phyloP scores from a whole-genome alignment of 257 asterid species.

The Capsicum pubescens region DNA sequence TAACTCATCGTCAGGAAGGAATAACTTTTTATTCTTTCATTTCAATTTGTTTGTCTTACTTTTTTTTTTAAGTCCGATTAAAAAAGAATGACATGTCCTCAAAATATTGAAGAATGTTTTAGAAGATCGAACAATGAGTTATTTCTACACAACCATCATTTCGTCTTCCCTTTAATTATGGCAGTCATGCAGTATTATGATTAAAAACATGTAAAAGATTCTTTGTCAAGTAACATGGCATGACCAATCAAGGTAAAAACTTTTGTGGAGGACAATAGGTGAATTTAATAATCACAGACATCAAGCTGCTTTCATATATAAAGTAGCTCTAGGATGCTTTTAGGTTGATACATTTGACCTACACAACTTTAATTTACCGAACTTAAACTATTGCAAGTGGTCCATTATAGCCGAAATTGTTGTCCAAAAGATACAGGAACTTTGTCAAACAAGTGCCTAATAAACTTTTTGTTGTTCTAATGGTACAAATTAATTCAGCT shows the following conservation, averaged over 20 bases:
- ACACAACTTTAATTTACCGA: not conserved
- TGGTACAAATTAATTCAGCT: not conserved
- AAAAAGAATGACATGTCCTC: not conserved
- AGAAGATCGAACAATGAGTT: no score
- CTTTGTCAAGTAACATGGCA: not conserved
- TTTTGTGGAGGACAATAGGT: not conserved
- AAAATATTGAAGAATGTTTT: no score
- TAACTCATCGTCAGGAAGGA: not conserved
- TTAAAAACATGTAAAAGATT: not conserved
- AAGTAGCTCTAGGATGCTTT: not conserved
- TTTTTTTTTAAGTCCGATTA: not conserved
- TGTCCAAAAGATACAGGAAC: not conserved
- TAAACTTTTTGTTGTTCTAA: not conserved
- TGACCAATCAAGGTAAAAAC: not conserved
- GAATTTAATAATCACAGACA: not conserved
- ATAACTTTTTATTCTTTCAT: not conserved
- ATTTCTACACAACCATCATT: no score
- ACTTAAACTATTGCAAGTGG: not conserved
- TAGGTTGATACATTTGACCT: not conserved
- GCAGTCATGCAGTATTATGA: not conserved
- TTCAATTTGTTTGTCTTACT: not conserved
- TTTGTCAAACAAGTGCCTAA: not conserved
- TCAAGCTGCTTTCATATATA: not conserved
- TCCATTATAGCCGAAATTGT: not conserved
- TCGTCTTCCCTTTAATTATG: no score